These are phyloP conservation scores for Brassica rapa DNA, from an alignment of 345 rosid genomes.

Conservation along the genomic window DNA sequence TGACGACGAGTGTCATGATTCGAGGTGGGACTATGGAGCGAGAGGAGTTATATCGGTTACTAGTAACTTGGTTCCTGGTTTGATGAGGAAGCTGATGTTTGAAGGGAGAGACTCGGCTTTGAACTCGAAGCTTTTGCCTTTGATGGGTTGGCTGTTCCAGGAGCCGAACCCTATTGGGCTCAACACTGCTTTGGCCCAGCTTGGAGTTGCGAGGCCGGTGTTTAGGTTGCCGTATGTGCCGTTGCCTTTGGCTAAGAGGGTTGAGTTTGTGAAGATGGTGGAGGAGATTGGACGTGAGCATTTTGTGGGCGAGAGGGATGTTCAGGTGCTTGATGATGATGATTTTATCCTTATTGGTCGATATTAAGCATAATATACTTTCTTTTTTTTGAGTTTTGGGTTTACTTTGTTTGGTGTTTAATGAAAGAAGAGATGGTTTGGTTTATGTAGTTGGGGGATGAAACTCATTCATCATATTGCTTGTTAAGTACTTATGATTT, in stretches of 20 bases:
- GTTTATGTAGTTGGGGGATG: constrained; percentile 22
- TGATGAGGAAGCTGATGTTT: constrained; percentile 68
- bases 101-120: constrained; percentile 59
- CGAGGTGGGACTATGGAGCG: constrained; percentile 83
- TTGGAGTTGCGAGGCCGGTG: constrained; percentile 81
- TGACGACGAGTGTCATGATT: constrained; percentile 87
- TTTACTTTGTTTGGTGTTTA: constrained; percentile 14
- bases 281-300: constrained; percentile 67
- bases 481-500: not conserved
- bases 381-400: not conserved
- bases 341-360: constrained; percentile 74
- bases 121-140: constrained; percentile 66
- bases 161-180: constrained; percentile 86
- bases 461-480: not conserved
- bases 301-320: constrained; percentile 82
- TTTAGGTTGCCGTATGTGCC: constrained; percentile 89
- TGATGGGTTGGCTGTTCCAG: constrained; percentile 71
- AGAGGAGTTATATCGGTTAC: constrained; percentile 77
- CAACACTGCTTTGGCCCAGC: constrained; percentile 88
- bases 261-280: constrained; percentile 77
- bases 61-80: constrained; percentile 79
- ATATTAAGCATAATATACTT: constrained; percentile 45
- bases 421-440: constrained; percentile 7
- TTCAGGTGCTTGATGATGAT: constrained; percentile 74
- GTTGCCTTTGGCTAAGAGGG: constrained; percentile 63